A percentile compares a stretch with the other conserved stretches of the same genome.
Conservation (phyloP, 192 early-diverging fungal species). For the Rhizophagus prolifer region DNA sequence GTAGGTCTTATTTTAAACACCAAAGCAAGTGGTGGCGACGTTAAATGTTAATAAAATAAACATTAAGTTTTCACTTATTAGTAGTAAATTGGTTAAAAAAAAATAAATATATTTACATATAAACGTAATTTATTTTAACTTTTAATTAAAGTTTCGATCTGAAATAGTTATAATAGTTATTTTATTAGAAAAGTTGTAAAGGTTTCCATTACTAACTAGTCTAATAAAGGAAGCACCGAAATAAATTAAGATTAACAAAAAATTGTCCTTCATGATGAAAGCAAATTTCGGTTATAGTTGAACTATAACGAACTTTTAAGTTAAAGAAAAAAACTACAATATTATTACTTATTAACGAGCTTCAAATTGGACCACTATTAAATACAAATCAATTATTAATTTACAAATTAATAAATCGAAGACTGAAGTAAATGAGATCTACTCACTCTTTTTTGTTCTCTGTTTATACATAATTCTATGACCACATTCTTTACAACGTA, state of each 20-base stretch:
- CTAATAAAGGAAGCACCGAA: no score
- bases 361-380: constrained; percentile 20
- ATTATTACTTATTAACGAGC: background rate
- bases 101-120: background rate
- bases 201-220: no score
- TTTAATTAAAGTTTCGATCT: no score
- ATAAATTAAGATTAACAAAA: no score
- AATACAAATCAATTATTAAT: background rate
- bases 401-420: background rate
- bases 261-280: no score
- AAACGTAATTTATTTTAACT: background rate
- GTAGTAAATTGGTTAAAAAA: background rate
- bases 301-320: no score
- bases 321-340: background rate
- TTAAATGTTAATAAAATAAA: background rate
- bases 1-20: constrained; percentile 85
- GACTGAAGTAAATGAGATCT: background rate
- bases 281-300: no score
- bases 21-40: constrained; percentile 52
- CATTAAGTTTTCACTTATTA: background rate
- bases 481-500: constrained; percentile 95
- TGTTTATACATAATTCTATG: constrained; percentile 98
- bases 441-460: constrained; percentile 87
- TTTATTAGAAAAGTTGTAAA: no score
- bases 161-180: no score